These are phyloP conservation scores for Tolypocladium guangdongense DNA, from an alignment of 2,329 filamentous ascomycete species.

Conservation along the genomic window DNA sequence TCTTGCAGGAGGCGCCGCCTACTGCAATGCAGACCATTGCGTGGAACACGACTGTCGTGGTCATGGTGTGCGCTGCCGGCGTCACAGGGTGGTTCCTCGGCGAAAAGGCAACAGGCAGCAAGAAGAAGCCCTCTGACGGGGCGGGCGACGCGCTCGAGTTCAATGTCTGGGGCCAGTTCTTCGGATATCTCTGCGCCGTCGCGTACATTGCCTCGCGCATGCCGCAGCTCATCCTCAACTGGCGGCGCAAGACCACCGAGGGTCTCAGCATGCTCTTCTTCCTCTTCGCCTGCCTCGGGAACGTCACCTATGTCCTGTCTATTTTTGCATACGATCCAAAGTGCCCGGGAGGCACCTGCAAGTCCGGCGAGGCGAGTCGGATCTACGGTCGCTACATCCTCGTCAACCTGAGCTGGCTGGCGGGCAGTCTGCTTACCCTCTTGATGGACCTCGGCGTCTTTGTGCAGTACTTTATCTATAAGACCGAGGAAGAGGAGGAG, in stretches of 20 bases:
- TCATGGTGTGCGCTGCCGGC: constrained; percentile 77
- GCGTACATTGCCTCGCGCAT: constrained; percentile 84
- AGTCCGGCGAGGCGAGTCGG: constrained; percentile 48
- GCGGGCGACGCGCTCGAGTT: constrained; percentile 48
- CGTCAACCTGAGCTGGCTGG: constrained; percentile 83
- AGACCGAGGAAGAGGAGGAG: constrained; percentile 23
- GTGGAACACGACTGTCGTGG: constrained; percentile 65
- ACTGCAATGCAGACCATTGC: constrained; percentile 46
- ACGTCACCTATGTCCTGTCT: constrained; percentile 83
- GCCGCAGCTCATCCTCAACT: constrained; percentile 87
- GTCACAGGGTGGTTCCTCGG: constrained; percentile 75
- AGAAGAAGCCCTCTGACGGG: constrained; percentile 26
- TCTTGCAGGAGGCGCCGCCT: constrained; percentile 33
- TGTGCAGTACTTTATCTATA: constrained; percentile 83
- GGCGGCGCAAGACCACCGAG: constrained; percentile 82
- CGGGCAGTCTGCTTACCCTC: constrained; percentile 80
- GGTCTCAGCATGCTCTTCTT: constrained; percentile 93
- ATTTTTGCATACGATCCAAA: constrained; percentile 83
- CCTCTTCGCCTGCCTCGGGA: constrained; percentile 90
- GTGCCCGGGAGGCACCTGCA: constrained; percentile 48
- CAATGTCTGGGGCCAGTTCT: constrained; percentile 73
- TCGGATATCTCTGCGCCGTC: constrained; percentile 83
- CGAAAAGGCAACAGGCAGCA: constrained; percentile 24
- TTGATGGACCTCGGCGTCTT: constrained; percentile 80
- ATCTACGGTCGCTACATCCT: constrained; percentile 76